These are phyloP conservation scores for Mycena indigotica DNA, from an alignment of 768 basidiomycete genomes.

Conservation along the genomic window DNA sequence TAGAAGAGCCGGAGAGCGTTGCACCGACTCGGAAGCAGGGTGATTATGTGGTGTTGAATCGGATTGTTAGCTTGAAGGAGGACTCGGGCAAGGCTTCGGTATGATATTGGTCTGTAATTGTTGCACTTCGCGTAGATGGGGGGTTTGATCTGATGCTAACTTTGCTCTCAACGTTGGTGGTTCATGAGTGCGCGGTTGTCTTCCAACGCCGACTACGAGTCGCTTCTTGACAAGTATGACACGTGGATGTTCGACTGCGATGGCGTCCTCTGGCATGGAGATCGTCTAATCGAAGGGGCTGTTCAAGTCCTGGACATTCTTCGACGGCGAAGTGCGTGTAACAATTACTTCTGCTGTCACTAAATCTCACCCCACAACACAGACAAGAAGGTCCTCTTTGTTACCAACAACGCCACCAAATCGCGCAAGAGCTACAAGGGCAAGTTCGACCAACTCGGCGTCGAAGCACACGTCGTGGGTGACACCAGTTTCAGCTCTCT, in stretches of 20 bases:
- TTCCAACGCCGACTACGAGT: slow-evolving; percentile 46
- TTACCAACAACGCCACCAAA: slow-evolving; percentile 97
- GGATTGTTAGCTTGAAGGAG: slow-evolving; percentile 93
- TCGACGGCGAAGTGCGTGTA: slow-evolving; percentile 65
- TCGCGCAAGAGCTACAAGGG: slow-evolving; percentile 84
- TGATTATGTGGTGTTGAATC: slow-evolving; percentile 84
- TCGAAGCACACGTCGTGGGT: slow-evolving; percentile 82
- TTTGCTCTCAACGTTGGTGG: too few relatives aligned
- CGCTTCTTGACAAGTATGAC: slow-evolving; percentile 69
- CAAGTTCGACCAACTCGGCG: slow-evolving; percentile 89
- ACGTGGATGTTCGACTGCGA: slow-evolving; percentile 98
- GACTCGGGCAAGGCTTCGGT: slow-evolving; percentile 70
- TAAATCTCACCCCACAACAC: slow-evolving; percentile 13
- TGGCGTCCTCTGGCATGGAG: slow-evolving; percentile 91
- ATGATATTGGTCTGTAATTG: neutral
- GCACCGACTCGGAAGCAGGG: slow-evolving; percentile 56
- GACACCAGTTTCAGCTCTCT: neutral
- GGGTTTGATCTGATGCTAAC: too few relatives aligned
- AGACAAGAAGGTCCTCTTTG: slow-evolving; percentile 89
- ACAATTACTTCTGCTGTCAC: slow-evolving; percentile 9
- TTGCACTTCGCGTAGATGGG: too few relatives aligned
- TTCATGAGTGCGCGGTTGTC: slow-evolving; percentile 45
- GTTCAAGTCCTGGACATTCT: slow-evolving; percentile 73
- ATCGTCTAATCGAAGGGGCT: slow-evolving; percentile 76
- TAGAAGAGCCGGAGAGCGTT: slow-evolving; percentile 55